Percentiles rank a stretch among this genome's conserved stretches.
phyloP scores from a whole-genome alignment of 257 asterid species.

The Nicotiana tomentosiformis region DNA sequence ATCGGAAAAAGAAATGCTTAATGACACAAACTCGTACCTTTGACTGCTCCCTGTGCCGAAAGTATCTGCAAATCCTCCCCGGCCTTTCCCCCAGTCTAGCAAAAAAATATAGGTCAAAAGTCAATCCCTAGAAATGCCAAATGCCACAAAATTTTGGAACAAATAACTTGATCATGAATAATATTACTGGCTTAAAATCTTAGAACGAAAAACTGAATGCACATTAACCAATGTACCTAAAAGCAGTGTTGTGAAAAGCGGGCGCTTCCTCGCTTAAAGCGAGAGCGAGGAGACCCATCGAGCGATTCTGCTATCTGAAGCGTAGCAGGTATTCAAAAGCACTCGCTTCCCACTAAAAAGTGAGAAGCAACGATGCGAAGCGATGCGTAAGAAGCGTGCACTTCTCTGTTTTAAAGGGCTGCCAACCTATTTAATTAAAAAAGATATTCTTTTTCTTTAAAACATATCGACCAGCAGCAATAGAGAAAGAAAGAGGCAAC shows the following conservation, averaged over 20 bases:
- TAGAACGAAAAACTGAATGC: not conserved
- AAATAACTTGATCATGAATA: not conserved
- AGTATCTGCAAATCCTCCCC: slow-evolving; percentile 59
- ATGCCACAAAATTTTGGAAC: not conserved
- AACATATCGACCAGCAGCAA: no score
- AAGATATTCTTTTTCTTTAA: no score
- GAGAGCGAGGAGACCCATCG: no score
- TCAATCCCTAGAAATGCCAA: not conserved
- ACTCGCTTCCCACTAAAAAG: no score
- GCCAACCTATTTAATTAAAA: no score
- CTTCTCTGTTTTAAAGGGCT: no score
- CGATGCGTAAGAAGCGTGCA: no score
- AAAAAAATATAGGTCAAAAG: not conserved
- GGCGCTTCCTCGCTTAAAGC: no score
- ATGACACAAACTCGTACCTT: slow-evolving; percentile 36
- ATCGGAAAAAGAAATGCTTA: not conserved
- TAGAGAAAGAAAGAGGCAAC: no score
- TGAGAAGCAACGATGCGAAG: no score
- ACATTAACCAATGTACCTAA: not conserved
- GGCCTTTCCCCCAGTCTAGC: slow-evolving; percentile 86
- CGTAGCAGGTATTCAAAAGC: no score
- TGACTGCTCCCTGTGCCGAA: slow-evolving; percentile 53
- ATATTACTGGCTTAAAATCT: not conserved
- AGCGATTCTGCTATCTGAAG: no score
- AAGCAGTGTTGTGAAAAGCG: not conserved